Conservation (phyloP, 139 green algal species). For the Asterochloris sp. region DNA sequence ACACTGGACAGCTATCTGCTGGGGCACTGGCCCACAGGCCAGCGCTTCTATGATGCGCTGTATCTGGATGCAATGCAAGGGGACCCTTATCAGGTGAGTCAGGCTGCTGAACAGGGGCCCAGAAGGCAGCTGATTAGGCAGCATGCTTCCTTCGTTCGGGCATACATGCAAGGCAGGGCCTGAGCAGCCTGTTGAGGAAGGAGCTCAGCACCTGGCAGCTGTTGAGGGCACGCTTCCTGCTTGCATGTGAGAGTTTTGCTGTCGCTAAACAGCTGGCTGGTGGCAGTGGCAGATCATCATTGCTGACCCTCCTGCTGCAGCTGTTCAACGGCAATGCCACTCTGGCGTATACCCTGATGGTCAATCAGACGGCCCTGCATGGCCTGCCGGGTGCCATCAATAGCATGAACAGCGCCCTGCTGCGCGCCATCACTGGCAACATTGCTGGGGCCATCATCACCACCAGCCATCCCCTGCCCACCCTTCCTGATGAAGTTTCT, state of each 20-base stretch:
- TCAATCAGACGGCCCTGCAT: conserved; percentile 42
- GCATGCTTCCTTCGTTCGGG: neutral
- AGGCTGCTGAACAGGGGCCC: neutral
- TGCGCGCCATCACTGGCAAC: conserved; percentile 28
- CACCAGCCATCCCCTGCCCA: conserved; percentile 42
- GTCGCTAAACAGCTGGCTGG: neutral
- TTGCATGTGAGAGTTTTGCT: no score
- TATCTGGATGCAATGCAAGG: conserved; percentile 40
- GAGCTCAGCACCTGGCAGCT: neutral
- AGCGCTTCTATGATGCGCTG: conserved; percentile 53
- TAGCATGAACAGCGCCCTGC: conserved; percentile 31
- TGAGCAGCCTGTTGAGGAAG: neutral
- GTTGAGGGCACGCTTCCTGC: neutral
- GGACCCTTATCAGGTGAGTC: conserved; percentile 13
- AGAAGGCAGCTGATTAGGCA: neutral
- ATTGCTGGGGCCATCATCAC: conserved; percentile 23
- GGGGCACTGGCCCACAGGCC: conserved; percentile 38
- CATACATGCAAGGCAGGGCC: neutral
- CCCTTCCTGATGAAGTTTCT: conserved; percentile 37
- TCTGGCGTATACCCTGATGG: conserved; percentile 24
- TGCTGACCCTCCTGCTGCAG: neutral
- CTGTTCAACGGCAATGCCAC: neutral
- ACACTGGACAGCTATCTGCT: conserved; percentile 69
- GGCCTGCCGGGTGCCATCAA: conserved; percentile 51
- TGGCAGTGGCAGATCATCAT: neutral